Conservation (phyloP, 169 alveolate species). For the Plasmodium gaboni region DNA sequence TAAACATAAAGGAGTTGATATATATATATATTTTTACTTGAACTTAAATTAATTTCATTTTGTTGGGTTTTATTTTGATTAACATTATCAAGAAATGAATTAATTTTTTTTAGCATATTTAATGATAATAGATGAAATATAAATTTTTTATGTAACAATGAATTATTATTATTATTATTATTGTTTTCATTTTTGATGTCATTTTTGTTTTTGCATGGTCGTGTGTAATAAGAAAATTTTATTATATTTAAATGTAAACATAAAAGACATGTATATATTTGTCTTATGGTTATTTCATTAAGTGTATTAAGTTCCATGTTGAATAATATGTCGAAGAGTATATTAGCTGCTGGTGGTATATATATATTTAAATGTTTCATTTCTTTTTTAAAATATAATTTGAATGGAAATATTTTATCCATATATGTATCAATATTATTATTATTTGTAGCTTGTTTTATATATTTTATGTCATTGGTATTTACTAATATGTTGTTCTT, state of each 20-base stretch:
- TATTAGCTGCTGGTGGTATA: background rate
- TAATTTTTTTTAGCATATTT: constrained; percentile 18
- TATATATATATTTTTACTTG: constrained; percentile 14
- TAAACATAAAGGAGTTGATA: background rate
- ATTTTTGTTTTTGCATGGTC: too few relatives aligned
- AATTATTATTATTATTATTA: too few relatives aligned
- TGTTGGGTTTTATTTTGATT: constrained; percentile 22
- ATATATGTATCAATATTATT: background rate
- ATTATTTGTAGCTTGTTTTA: background rate
- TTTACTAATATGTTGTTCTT: background rate
- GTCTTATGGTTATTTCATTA: background rate
- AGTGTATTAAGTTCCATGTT: background rate
- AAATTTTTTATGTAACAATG: background rate
- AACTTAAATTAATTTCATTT: constrained; percentile 31
- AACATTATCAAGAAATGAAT: constrained; percentile 21
- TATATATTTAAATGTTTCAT: background rate
- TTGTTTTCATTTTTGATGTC: too few relatives aligned
- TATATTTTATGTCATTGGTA: background rate
- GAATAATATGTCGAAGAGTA: background rate
- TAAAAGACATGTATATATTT: constrained; percentile 1
- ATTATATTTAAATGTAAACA: constrained; percentile 1
- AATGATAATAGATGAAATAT: constrained; percentile 19
- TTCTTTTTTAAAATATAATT: background rate
- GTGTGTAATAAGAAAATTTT: background rate
- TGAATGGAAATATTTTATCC: background rate